Conservation (phyloP, 129 eudicot species). For the Rutidosis leptorrhynchoides region DNA sequence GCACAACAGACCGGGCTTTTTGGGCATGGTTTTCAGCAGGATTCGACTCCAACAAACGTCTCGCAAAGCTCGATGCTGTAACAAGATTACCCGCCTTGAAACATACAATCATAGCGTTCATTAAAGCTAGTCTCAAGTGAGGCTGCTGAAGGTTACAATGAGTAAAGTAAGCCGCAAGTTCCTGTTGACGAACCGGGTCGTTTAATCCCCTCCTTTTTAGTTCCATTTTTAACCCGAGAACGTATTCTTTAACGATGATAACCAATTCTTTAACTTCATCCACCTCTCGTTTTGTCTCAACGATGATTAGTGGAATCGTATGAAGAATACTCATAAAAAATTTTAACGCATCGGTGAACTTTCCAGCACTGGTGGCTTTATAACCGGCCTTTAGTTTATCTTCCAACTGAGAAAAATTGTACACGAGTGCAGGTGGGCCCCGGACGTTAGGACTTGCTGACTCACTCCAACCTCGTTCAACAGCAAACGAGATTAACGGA, state of each 20-base stretch:
- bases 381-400: conserved; percentile 57
- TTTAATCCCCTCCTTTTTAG: conserved; percentile 51
- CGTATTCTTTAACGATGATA: conserved; percentile 49
- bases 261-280: conserved; percentile 63
- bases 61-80: conserved; percentile 53
- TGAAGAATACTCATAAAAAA: conserved; percentile 45
- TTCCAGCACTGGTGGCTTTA: conserved; percentile 60
- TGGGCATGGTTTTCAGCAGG: conserved; percentile 48
- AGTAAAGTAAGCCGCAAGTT: conserved; percentile 59
- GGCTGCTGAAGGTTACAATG: conserved; percentile 61
- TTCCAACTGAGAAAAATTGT: conserved; percentile 49
- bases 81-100: conserved; percentile 43
- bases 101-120: conserved; percentile 50
- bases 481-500: conserved; percentile 42
- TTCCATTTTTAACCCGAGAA: conserved; percentile 54
- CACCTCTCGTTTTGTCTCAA: conserved; percentile 57
- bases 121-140: conserved; percentile 49
- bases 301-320: conserved; percentile 57
- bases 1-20: conserved; percentile 49
- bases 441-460: conserved; percentile 52
- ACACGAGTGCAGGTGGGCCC: conserved; percentile 49
- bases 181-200: conserved; percentile 51
- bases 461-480: conserved; percentile 57
- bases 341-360: conserved; percentile 47
- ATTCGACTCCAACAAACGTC: conserved; percentile 52